Percentiles rank a stretch among this genome's conserved stretches.
Conservation (phyloP, 2,329 filamentous ascomycete genomes). For the Calonectria fujianensis region DNA sequence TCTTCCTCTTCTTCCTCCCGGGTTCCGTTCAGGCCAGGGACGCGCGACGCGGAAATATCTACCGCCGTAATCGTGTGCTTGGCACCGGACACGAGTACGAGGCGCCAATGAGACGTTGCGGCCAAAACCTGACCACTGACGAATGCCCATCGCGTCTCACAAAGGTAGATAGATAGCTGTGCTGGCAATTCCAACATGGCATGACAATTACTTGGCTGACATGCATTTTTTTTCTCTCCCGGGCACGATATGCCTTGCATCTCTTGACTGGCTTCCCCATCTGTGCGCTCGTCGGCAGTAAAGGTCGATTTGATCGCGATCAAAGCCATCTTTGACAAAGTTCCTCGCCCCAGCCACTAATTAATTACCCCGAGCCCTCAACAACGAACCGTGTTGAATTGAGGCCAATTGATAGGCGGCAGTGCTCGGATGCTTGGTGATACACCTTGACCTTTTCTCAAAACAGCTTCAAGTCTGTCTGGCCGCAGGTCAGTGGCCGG, state of each 20-base stretch:
- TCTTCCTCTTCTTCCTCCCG: not conserved
- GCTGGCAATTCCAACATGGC: not conserved
- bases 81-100: constrained; percentile 22
- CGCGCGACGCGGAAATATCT: not conserved
- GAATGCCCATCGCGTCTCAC: not conserved
- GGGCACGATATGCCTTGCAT: not conserved
- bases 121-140: not conserved
- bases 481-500: not conserved
- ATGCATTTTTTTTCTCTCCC: not conserved
- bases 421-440: not conserved
- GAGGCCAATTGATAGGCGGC: not conserved
- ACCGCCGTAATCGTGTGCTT: not conserved
- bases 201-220: too few relatives aligned
- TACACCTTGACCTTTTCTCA: not conserved
- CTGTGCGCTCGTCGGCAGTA: not conserved
- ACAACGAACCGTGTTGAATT: not conserved
- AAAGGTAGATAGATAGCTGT: not conserved
- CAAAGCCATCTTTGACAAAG: not conserved
- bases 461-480: not conserved
- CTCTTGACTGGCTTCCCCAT: too few relatives aligned
- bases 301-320: not conserved
- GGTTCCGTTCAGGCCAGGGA: not conserved
- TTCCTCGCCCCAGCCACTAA: not conserved
- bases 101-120: not conserved
- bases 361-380: not conserved